Base-by-base conservation (phyloP, 148 eudicot species). In the Amaranthus palmeri region DNA sequence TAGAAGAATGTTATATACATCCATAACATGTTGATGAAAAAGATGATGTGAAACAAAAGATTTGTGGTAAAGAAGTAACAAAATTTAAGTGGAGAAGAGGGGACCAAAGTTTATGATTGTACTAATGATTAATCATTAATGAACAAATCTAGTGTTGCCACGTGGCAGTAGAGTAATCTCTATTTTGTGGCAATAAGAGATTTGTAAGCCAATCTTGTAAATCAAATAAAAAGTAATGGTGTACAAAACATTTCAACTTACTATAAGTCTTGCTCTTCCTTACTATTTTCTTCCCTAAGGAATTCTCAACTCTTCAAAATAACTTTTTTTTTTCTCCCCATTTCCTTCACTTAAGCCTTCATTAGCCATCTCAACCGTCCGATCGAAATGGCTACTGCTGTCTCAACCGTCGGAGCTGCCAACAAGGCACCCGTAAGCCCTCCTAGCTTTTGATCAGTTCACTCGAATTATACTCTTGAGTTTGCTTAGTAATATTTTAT, bases 331-430 rank as follows among this genome's bases (percentile, higher is more conserved):
- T 25, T 25, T 25, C 36, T 25, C 36, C 36, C 36, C 36, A 25
- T 25, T 25, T 25, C 36, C 1, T 25, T 25, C 36, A 25, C 36
- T 25, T 25, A 25, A 25, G 36, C 36, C 36, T 25, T 25, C 36
- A 25, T 25, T 25, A 25, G 36, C 36, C 36, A 25, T 25, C 79
- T 36, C 61, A 9, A 70, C 76, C 72, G 60, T 61, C 41, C 61
- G 78, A 61, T 52, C 54, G 10, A 46, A 47, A 88, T 88, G 93
- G 96, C 96, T 44, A 79, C 96, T 18, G 85, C 96, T 62, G 78
- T 87, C 86, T 82, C 98, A 4, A 84, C 98, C 74, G 68, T 88
- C 41, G 92, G 96, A 77, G 82, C 87, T 45, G 92, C 88, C 73
- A 93, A 83, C 87, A 77, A 85, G 10, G 88, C 81, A 55, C 88